Percentiles rank a stretch among this genome's conserved stretches.
Evolutionary conservation across 2,329 filamentous ascomycete species (phyloP).

Genomic region (Apiospora koreana): DNA sequence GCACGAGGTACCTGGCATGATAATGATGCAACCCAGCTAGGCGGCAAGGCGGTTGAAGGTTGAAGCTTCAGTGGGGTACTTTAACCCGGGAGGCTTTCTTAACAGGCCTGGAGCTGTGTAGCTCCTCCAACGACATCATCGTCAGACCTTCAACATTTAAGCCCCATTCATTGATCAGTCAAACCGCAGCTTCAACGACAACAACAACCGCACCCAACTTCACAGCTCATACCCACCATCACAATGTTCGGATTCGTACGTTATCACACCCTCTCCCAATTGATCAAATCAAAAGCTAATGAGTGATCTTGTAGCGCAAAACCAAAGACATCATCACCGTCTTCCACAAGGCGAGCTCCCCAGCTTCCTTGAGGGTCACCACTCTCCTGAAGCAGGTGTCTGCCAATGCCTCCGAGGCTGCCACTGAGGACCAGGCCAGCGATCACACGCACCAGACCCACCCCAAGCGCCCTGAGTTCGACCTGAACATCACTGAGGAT

Average conservation of each 20-base stretch:
- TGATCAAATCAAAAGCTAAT: background rate
- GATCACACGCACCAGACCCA: conserved; percentile 63
- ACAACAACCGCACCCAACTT: background rate
- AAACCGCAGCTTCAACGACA: background rate
- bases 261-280: conserved; percentile 12
- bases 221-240: conserved; percentile 12
- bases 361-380: conserved; percentile 72
- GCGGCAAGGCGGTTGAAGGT: background rate
- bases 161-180: background rate
- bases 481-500: conserved; percentile 81
- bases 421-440: conserved; percentile 75
- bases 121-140: conserved; percentile 7
- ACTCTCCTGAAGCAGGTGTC: conserved; percentile 80
- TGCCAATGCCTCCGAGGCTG: conserved; percentile 64
- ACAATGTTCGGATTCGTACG: conserved; percentile 52
- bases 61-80: conserved; percentile 1
- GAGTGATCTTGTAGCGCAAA: conserved; percentile 58
- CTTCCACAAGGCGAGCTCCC: conserved; percentile 82
- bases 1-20: background rate
- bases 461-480: conserved; percentile 67
- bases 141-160: background rate
- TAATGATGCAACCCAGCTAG: background rate
- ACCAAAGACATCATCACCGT: conserved; percentile 89
- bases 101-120: background rate
- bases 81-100: background rate